Evolutionary conservation across 2,329 filamentous ascomycete genomes (phyloP).

Genomic region (Rhinocladiella similis): DNA sequence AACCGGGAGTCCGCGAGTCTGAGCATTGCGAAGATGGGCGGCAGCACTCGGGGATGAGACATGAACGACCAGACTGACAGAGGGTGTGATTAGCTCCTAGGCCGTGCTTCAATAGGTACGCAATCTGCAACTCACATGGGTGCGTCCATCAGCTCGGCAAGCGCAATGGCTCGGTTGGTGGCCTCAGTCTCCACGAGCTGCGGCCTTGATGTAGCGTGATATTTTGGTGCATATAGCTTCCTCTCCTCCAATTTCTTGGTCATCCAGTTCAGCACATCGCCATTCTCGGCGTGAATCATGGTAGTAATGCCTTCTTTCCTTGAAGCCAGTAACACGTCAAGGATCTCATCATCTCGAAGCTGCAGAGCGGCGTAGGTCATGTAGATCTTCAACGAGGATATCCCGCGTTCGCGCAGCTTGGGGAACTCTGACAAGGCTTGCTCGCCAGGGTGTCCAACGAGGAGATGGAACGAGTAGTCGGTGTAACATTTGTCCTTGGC

Average conservation of each 20-base stretch:
- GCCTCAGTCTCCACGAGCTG: constrained; percentile 52
- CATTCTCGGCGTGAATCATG: constrained; percentile 53
- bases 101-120: not conserved
- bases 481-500: constrained; percentile 48
- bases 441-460: constrained; percentile 51
- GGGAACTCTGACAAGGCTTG: constrained; percentile 44
- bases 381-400: constrained; percentile 48
- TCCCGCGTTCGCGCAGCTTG: constrained; percentile 39
- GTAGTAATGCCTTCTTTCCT: constrained; percentile 49
- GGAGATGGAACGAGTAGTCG: constrained; percentile 56
- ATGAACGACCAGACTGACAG: constrained; percentile 49
- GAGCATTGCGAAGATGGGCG: constrained; percentile 51
- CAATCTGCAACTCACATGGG: constrained; percentile 40
- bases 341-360: constrained; percentile 42
- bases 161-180: constrained; percentile 46
- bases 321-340: constrained; percentile 51
- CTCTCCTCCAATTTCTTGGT: constrained; percentile 43
- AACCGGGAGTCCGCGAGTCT: constrained; percentile 52
- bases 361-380: constrained; percentile 48
- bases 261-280: constrained; percentile 48
- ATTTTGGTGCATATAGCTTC: constrained; percentile 43
- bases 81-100: not conserved
- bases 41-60: constrained; percentile 51
- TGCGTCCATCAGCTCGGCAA: constrained; percentile 51
- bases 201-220: constrained; percentile 49